A percentile compares a stretch with the other conserved stretches of the same genome.
These are phyloP conservation scores for Cajanus cajan DNA, from an alignment of 306 rosid genomes.

Conservation along the genomic window DNA sequence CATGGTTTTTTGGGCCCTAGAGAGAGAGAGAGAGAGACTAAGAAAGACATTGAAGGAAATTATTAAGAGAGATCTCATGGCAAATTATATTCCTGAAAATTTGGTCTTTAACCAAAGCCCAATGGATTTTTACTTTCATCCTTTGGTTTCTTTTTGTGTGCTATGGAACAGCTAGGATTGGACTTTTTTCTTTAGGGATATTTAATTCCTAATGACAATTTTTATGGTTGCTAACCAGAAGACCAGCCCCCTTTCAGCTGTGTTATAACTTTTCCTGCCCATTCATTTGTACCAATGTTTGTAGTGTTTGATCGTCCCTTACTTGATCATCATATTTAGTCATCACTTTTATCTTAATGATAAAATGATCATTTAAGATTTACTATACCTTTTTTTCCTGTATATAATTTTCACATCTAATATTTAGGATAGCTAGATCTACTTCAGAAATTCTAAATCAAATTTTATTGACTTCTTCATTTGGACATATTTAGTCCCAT, in stretches of 20 bases:
- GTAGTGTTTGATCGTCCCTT: not conserved
- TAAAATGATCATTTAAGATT: not conserved
- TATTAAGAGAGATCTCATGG: too few species aligned
- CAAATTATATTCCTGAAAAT: too few species aligned
- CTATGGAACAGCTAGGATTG: not conserved
- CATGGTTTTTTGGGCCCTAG: too few species aligned
- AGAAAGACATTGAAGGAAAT: too few species aligned
- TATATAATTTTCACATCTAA: not conserved
- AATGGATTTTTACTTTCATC: too few species aligned
- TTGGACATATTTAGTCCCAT: constrained; percentile 14
- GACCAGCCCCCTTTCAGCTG: not conserved
- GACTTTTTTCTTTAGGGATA: not conserved
- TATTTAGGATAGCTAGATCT: not conserved
- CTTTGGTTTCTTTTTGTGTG: too few species aligned
- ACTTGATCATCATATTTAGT: constrained; percentile 1
- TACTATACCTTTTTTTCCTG: not conserved
- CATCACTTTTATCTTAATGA: not conserved
- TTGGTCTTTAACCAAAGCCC: too few species aligned
- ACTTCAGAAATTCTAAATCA: not conserved
- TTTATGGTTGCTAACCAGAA: not conserved
- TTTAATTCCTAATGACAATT: not conserved
- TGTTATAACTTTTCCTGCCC: not conserved
- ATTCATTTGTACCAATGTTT: not conserved
- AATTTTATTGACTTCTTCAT: not conserved
- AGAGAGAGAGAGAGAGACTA: too few species aligned